Evolutionary conservation across 208 protist genomes (phyloP).

Genomic region (Leishmania tropica): DNA sequence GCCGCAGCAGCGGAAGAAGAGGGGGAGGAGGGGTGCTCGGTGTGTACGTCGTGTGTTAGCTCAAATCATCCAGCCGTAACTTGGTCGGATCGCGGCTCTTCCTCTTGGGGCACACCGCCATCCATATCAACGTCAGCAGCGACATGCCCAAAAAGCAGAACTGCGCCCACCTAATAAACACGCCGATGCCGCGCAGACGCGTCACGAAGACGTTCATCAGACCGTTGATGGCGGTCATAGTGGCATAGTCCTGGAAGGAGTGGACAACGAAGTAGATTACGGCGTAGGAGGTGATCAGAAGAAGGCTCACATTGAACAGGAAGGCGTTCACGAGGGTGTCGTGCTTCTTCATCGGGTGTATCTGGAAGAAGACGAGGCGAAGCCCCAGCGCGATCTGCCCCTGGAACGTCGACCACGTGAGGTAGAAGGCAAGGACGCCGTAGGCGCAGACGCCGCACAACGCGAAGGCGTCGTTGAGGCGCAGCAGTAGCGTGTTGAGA

Average conservation of each 20-base stretch:
- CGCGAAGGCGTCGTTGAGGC: slow-evolving; percentile 83
- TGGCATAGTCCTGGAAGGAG: slow-evolving; percentile 87
- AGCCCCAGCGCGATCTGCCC: slow-evolving; percentile 93
- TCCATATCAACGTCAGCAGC: slow-evolving; percentile 57
- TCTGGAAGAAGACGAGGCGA: slow-evolving; percentile 81
- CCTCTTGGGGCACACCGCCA: slow-evolving; percentile 53
- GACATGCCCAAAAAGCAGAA: slow-evolving; percentile 69
- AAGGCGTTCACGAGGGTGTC: slow-evolving; percentile 95
- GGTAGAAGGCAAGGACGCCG: slow-evolving; percentile 91
- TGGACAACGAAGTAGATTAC: slow-evolving; percentile 89
- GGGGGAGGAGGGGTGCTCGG: background rate
- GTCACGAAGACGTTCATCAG: slow-evolving; percentile 83
- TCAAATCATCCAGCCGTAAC: slow-evolving; percentile 39
- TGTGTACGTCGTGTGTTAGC: background rate
- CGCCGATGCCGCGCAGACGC: slow-evolving; percentile 67
- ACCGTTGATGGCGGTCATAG: slow-evolving; percentile 67
- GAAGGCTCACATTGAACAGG: slow-evolving; percentile 93
- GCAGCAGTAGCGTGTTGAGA: slow-evolving; percentile 72
- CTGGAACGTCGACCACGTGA: slow-evolving; percentile 90
- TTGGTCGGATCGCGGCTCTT: slow-evolving; percentile 50
- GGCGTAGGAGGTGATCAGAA: slow-evolving; percentile 89
- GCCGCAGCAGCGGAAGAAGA: background rate
- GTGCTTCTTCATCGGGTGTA: slow-evolving; percentile 89
- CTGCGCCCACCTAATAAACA: slow-evolving; percentile 72
- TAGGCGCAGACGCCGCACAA: slow-evolving; percentile 92